A percentile compares a stretch with the other conserved stretches of the same genome.
Evolutionary conservation across 805 yeast genomes (phyloP).

Genomic region (Metschnikowia koreensis): DNA sequence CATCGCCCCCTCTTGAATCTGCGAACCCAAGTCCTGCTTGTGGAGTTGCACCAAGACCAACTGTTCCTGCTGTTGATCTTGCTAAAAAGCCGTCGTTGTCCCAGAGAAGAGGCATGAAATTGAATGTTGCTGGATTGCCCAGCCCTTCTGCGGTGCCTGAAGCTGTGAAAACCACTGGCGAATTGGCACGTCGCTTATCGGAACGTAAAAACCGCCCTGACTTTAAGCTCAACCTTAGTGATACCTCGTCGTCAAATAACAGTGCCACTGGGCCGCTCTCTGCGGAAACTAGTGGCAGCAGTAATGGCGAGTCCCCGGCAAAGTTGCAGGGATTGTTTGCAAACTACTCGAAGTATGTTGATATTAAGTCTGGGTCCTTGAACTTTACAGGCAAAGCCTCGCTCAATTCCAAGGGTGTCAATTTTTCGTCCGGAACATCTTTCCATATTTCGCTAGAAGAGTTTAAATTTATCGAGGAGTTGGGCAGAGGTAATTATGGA

Average conservation of each 20-base stretch:
- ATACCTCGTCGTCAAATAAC: constrained; percentile 14
- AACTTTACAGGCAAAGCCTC: constrained; percentile 94
- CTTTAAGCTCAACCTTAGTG: constrained; percentile 34
- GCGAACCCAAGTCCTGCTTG: constrained; percentile 1
- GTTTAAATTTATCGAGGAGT: constrained; percentile 74
- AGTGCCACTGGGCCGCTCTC: constrained; percentile 20
- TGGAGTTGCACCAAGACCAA: constrained; percentile 1
- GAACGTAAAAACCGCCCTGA: constrained; percentile 42
- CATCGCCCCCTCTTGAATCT: constrained; percentile 12
- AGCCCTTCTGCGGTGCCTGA: constrained; percentile 12
- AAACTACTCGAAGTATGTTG: constrained; percentile 82
- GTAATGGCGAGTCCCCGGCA: constrained; percentile 11
- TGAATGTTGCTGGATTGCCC: constrained; percentile 36
- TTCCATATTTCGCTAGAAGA: constrained; percentile 86
- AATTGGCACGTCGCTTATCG: constrained; percentile 35
- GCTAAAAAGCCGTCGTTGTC: constrained; percentile 46
- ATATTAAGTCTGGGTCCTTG: constrained; percentile 86
- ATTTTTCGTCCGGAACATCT: constrained; percentile 83
- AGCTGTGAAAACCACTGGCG: constrained; percentile 29
- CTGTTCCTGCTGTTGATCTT: constrained; percentile 12
- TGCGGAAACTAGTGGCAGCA: constrained; percentile 17
- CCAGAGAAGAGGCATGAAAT: constrained; percentile 54
- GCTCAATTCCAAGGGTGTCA: constrained; percentile 86
- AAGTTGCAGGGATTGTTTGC: constrained; percentile 65
- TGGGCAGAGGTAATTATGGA: constrained; percentile 96